Evolutionary conservation across 2,329 filamentous ascomycete species (phyloP), one percentile per base, ranked within the genome.

Genomic region (Lomentospora prolificans): DNA sequence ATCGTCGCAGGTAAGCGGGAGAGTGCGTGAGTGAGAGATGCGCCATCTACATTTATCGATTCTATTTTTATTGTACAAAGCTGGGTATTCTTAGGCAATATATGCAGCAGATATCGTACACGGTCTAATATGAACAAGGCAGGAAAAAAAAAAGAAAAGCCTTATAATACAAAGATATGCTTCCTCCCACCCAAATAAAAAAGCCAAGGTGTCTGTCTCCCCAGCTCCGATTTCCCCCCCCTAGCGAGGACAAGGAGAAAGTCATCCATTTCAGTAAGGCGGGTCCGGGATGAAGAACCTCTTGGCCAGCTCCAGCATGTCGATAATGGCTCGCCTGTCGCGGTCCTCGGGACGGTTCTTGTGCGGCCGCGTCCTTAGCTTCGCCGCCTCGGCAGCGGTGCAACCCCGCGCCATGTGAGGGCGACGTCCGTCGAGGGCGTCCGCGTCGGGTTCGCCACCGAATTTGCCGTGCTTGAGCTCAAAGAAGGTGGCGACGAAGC

Each of bases 401-500:
- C n/a, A n/a, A n/a, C n/a, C n/a, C n/a, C n/a, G n/a, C n/a, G n/a
- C n/a, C n/a, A n/a, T n/a, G n/a, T n/a, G n/a, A n/a, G n/a, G n/a
- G n/a, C n/a, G n/a, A n/a, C n/a, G n/a, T n/a, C n/a, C n/a, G n/a
- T n/a, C n/a, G n/a, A n/a, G 30, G 12, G 30, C 44, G 22, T 48
- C 44, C 17, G 17, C 44, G 24, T 12, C 44, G 10, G 22, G 17
- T 10, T 10, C 17, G 12, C 22, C 39, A 22, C 19, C 44, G 22
- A 22, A n/a, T 6, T 12, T 48, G 3, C 22, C 44, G 8, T 48
- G 17, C 17, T 19, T 10, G 22, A 25, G 44, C 2, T 56, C 22
- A 44, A 7, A n/a, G 44, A 14, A 33, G n/a, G 24, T 19, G 28
- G 46, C 25, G 54, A 51, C 46, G 48, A 51, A 51, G 41, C 68